Base-by-base conservation (phyloP, 495 filamentous ascomycete genomes). In the Annulohypoxylon stygium region DNA sequence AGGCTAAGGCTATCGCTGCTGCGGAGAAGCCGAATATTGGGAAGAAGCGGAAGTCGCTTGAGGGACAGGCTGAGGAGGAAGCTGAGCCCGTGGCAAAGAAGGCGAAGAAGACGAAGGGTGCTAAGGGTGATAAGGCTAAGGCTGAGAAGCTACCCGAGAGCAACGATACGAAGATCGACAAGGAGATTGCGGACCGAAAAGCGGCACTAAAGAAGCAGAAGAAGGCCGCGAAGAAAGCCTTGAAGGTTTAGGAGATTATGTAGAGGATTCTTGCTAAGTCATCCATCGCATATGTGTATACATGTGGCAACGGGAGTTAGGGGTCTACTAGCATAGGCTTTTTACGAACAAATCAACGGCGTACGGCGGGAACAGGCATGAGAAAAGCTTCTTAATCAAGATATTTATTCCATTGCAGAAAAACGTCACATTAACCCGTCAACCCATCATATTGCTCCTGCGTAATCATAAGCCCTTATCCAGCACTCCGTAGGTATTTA, bases 41-140 rank as follows among this genome's bases (percentile, higher is more conserved):
- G 66, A 93, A 90, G 88, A 93, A 94, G 86, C 86, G 91, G 74
- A 86, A 87, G 81, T 80, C 85, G 18, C 72, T 83, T 34, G 79
- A 78, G 26, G 70, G 71, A 25, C 75, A 76, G 20, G 73, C 66
- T 1, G 69, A 74, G 36, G 69, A 74, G 39, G 80, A 81, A 60
- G 80, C 78, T 11, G 84, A 84, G 69, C 78, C 76, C 16, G 81
- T 79, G 65, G 75, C 79, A 36, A 87, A 86, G 82, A 84, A 83
- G 71, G 57, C 54, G 1, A 86, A 87, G 80, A 90, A 88, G 79
- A 55, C 74, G 26, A 86, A 87, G 80, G 80, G 83, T 74, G 78
- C 75, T 18, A 84, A 43, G 39, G 12, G 2, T 43, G 12, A 14
- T 30, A 30, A 30, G 30, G 30, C 20, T 12, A 86, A 87, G 80